phyloP scores from a whole-genome alignment of 768 basidiomycete genomes.

The Lactarius evosmus region DNA sequence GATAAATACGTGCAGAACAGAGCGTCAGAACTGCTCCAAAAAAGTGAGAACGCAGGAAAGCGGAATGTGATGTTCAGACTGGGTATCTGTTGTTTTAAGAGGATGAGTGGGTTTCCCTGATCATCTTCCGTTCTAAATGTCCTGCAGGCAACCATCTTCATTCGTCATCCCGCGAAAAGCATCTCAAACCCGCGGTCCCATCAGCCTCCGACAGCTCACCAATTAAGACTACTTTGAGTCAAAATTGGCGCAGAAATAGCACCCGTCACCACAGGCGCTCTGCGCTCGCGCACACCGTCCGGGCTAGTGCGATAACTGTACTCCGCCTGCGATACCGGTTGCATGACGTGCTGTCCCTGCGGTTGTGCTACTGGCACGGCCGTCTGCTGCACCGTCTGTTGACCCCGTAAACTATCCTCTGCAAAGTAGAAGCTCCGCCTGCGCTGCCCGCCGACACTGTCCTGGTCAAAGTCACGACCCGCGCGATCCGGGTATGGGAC shows the following conservation, averaged over 20 bases:
- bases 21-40: constrained; percentile 7
- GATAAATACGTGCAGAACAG: constrained; percentile 4
- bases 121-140: not conserved
- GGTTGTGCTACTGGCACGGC: constrained; percentile 33
- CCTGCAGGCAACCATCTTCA: not conserved
- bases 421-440: constrained; percentile 83
- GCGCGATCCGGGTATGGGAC: constrained; percentile 48
- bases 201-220: constrained; percentile 44
- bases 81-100: constrained; percentile 8
- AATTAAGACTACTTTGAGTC: constrained; percentile 82
- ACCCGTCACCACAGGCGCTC: constrained; percentile 50
- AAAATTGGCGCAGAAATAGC: constrained; percentile 75
- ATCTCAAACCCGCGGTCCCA: not conserved
- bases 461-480: constrained; percentile 75
- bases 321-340: constrained; percentile 35
- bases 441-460: constrained; percentile 68
- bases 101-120: not conserved
- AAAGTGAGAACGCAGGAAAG: constrained; percentile 1
- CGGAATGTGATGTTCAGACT: constrained; percentile 3
- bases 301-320: constrained; percentile 36
- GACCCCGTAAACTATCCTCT: constrained; percentile 66
- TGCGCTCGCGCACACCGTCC: constrained; percentile 53
- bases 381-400: not conserved
- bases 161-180: constrained; percentile 1
- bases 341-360: constrained; percentile 38